Evolutionary conservation across 2,329 filamentous ascomycete species (phyloP), one percentile per base, ranked within the genome.

Genomic region (Orbilia blumenaviensis): DNA sequence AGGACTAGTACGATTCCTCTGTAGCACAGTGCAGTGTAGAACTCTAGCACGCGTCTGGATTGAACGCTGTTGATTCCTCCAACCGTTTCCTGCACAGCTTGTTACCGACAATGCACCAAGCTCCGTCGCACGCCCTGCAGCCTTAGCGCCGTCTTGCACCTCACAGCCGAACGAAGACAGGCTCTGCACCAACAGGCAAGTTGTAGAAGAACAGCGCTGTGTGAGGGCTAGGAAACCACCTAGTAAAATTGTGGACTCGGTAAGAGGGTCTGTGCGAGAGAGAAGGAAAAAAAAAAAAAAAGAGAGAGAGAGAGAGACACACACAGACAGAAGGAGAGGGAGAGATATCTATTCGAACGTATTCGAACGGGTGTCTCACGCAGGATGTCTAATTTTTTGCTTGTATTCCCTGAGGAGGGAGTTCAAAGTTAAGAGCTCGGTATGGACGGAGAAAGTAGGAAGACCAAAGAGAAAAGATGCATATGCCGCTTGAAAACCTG

Each of bases 231-330:
- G 68, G 41, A 36, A 66, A 42, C n/a, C 23, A n/a, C n/a, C n/a
- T n/a, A n/a, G n/a, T n/a, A 3, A 36, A 63, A 62, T 34, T 27
- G 69, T 58, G 63, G 25, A 56, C 56, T 67, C 36, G 46, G 44
- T n/a, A 16, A 46, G 58, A 68, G 68, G 54, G 63, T 68, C 71
- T 68, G 63, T 75, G 71, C 71, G 71, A 68, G 48, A 64, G 44
- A 63, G 44, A 54, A 58, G 14, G 16, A 46, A 42, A 32, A 18
- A 27, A n/a, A 18, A 41, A 21, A 12, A n/a, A 56, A 23, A 16
- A 9, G 21, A 21, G 56, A 44, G n/a, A 44, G 46, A 21, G 36
- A 46, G 16, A 16, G 23, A 29, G 54, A 60, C 12, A n/a, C n/a
- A n/a, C n/a, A n/a, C n/a, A n/a, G n/a, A n/a, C n/a, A n/a, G n/a